A percentile compares a stretch with the other conserved stretches of the same genome.
Evolutionary conservation across 257 asterid genomes (phyloP).

Genomic region (Plantago ovata): DNA sequence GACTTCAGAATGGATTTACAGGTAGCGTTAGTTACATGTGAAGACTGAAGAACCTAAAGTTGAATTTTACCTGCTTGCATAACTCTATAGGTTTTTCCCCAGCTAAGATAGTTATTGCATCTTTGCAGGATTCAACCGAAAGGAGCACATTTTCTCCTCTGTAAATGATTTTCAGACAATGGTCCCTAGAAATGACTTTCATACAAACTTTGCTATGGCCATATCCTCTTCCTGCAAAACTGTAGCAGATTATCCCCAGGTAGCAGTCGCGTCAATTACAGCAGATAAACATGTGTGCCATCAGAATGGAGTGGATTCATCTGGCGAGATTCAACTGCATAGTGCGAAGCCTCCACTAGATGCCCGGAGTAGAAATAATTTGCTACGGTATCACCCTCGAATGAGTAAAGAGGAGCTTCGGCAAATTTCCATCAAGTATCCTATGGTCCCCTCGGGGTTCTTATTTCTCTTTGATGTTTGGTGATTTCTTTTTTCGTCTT

Average conservation of each 20-base stretch:
- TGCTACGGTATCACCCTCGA: constrained; percentile 69
- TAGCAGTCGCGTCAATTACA: constrained; percentile 24
- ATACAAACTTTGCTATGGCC: constrained; percentile 34
- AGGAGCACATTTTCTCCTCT: constrained; percentile 41
- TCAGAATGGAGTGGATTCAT: constrained; percentile 39
- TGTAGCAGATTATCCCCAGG: constrained; percentile 41
- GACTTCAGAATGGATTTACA: constrained; percentile 46
- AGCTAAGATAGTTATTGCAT: constrained; percentile 18
- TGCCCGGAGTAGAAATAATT: constrained; percentile 50
- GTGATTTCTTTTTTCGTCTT: constrained; percentile 4
- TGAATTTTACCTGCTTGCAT: constrained; percentile 12
- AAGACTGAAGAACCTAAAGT: neutral
- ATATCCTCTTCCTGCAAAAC: constrained; percentile 38
- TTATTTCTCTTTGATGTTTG: constrained; percentile 14
- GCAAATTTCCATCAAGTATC: constrained; percentile 75
- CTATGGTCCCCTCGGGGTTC: constrained; percentile 27
- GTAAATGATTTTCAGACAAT: constrained; percentile 33
- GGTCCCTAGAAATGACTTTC: constrained; percentile 35
- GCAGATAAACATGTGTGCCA: constrained; percentile 38
- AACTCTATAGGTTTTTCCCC: neutral
- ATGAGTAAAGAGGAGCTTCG: constrained; percentile 62
- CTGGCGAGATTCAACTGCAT: constrained; percentile 43
- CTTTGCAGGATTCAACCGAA: constrained; percentile 50
- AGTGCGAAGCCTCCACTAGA: constrained; percentile 49
- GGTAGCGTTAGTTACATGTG: constrained; percentile 35